These are phyloP conservation scores for Flaveria floridana DNA, from an alignment of 140 eudicot genomes.

Conservation along the genomic window DNA sequence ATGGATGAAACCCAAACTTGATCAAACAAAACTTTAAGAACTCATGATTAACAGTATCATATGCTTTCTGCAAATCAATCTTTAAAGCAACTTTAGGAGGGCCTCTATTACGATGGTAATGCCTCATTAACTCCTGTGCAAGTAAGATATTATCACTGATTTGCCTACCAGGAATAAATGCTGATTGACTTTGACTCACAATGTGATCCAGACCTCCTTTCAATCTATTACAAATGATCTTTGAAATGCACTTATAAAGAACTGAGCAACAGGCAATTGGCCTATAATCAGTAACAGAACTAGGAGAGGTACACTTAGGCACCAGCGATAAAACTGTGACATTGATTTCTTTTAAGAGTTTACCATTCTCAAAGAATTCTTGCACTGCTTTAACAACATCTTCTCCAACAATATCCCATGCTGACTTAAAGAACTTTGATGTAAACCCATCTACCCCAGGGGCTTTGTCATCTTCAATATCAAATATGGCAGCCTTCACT, in stretches of 20 bases:
- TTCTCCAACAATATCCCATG: background rate
- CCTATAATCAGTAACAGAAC: background rate
- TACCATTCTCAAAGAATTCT: background rate
- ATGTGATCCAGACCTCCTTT: too few relatives aligned
- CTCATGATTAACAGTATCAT: too few relatives aligned
- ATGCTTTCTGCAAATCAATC: too few relatives aligned
- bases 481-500: background rate
- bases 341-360: background rate
- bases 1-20: too few relatives aligned
- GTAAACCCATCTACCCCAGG: background rate
- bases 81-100: too few relatives aligned
- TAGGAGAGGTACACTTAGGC: background rate
- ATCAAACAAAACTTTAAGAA: too few relatives aligned
- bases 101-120: too few relatives aligned
- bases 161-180: too few relatives aligned
- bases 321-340: constrained; percentile 38
- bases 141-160: too few relatives aligned
- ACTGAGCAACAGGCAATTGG: background rate
- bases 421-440: background rate
- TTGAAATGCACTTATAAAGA: background rate
- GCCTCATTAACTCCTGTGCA: too few relatives aligned
- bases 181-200: too few relatives aligned
- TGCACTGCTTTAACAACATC: background rate
- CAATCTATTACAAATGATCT: too few relatives aligned
- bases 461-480: background rate